Base-by-base conservation (phyloP, 306 rosid species). In the Mimosa bimucronata region DNA sequence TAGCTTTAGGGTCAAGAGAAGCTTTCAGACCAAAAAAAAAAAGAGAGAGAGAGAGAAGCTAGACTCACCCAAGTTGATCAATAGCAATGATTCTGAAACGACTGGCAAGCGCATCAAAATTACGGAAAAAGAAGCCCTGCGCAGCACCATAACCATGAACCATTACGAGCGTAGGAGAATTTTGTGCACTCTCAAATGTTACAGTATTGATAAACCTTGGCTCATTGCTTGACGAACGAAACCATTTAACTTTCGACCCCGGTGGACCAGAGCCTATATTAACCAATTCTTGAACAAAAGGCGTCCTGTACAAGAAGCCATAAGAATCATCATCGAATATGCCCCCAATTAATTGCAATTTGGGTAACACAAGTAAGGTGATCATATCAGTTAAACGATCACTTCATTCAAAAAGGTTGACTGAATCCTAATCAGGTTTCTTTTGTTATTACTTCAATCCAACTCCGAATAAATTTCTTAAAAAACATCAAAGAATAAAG, bases 51-150 rank as follows among this genome's bases (percentile, higher is more conserved):
- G 23, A 74, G 42, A 76, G 23, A 80, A 64, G 64, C 21, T 53
- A 57, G 71, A 78, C 93, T 89, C 72, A 96, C 99, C 99, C 99
- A 65, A 96, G 88, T 80, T 96, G 99, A 90, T 96, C 99, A 60
- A 96, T 74, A 61, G 99, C 99, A 55, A 96, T 84, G 78, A 96
- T 90, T 81, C 94, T 89, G 75, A 96, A 96, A 37, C 88, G 94
- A 34, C 88, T 76, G 23, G 99, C 94, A 57, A 96, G 97, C 65
- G 98, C 98, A 86, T 96, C 98, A 76, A 89, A 93, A 80, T 93
- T 96, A 79, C 99, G 90, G 83, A 89, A 96, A 80, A 96, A 96
- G 94, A 96, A 93, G 23, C 99, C 99, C 74, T 93, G 97, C 1
- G 98, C 89, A 18, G 93, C 90, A 21, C 84, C 98, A 44, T 96